Percentiles rank a stretch among this genome's conserved stretches.
These are phyloP conservation scores for Secale cereale DNA, from an alignment of 176 grass and related monocot genomes.

Conservation along the genomic window DNA sequence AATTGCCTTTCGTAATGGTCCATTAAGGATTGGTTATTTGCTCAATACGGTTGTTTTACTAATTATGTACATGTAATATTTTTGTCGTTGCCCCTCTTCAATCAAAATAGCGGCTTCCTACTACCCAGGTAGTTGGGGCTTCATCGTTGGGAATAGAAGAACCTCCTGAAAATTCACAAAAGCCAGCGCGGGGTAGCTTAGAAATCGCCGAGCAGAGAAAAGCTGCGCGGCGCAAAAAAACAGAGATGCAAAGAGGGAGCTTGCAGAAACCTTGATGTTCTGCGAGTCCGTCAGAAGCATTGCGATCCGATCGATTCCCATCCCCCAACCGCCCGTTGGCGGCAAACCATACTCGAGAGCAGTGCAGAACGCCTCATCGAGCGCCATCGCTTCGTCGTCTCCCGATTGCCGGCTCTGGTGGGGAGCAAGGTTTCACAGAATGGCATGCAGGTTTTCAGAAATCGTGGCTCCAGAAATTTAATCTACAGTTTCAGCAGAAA, in stretches of 20 bases:
- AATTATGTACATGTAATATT: background rate
- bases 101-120: background rate
- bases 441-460: background rate
- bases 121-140: background rate
- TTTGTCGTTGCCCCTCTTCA: background rate
- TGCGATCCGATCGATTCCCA: constrained; percentile 7
- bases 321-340: constrained; percentile 9
- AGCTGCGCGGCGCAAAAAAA: background rate
- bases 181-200: background rate
- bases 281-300: background rate
- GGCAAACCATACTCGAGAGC: constrained; percentile 29
- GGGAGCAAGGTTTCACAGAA: background rate
- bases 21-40: too few relatives aligned
- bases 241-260: background rate
- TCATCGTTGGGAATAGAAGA: constrained; percentile 5
- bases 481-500: background rate
- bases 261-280: constrained; percentile 1
- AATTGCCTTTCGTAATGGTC: too few relatives aligned
- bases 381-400: constrained; percentile 12
- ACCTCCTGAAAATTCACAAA: background rate
- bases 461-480: background rate
- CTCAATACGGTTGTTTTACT: too few relatives aligned
- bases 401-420: constrained; percentile 3
- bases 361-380: constrained; percentile 14
- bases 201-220: background rate